These are phyloP conservation scores for Myriosclerotinia scirpicola DNA, from an alignment of 2,329 filamentous ascomycete species.

Conservation along the genomic window DNA sequence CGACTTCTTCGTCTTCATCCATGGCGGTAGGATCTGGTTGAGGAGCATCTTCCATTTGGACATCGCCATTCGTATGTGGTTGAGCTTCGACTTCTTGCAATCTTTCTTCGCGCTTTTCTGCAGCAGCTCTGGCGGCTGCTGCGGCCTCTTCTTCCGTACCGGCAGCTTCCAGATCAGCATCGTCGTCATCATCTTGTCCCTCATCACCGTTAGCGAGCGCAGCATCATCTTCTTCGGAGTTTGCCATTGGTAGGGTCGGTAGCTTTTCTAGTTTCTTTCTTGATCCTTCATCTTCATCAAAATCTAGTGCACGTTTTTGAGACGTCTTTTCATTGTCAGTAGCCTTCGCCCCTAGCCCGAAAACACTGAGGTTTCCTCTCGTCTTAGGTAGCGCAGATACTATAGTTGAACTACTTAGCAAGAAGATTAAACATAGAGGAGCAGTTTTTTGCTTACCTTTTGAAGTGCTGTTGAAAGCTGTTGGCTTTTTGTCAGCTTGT, in stretches of 20 bases:
- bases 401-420: constrained; percentile 29
- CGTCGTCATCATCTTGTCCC: constrained; percentile 55
- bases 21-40: constrained; percentile 40
- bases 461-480: constrained; percentile 44
- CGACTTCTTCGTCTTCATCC: constrained; percentile 70
- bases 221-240: constrained; percentile 54
- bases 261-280: constrained; percentile 90
- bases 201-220: constrained; percentile 59
- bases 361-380: constrained; percentile 74
- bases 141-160: constrained; percentile 85
- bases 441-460: constrained; percentile 39
- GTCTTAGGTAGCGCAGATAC: constrained; percentile 62
- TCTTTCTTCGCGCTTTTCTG: constrained; percentile 77
- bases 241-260: constrained; percentile 70
- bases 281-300: constrained; percentile 85
- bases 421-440: neutral
- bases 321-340: constrained; percentile 65
- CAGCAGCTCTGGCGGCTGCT: constrained; percentile 79
- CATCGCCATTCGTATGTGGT: constrained; percentile 42
- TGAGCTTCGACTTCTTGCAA: constrained; percentile 48
- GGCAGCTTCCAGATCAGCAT: constrained; percentile 73
- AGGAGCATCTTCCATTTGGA: constrained; percentile 41
- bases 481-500: constrained; percentile 47
- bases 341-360: constrained; percentile 73
- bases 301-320: constrained; percentile 73